These are phyloP conservation scores for Rhizophora mangle DNA, from an alignment of 345 rosid genomes.

Conservation along the genomic window DNA sequence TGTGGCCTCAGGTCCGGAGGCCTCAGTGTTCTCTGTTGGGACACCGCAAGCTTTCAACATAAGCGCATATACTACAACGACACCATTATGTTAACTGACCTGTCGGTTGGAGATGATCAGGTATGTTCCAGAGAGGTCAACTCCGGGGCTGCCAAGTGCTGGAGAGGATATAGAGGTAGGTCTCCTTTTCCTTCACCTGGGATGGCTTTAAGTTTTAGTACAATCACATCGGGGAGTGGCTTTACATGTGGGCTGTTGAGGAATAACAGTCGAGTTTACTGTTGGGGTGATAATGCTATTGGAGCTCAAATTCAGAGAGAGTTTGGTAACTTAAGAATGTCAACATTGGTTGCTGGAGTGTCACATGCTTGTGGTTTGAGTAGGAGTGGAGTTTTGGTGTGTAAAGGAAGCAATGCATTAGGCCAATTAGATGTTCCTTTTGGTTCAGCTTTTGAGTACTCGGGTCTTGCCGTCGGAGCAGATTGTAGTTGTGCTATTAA, in stretches of 20 bases:
- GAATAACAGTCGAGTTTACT: conserved; percentile 32
- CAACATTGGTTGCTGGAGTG: conserved; percentile 41
- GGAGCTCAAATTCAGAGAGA: conserved; percentile 37
- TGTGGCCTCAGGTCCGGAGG: conserved; percentile 58
- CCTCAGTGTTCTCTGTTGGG: conserved; percentile 48
- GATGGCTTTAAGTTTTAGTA: conserved; percentile 24
- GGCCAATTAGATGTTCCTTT: conserved; percentile 43
- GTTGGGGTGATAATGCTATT: conserved; percentile 43
- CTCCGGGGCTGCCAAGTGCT: conserved; percentile 43
- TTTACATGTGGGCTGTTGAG: conserved; percentile 52
- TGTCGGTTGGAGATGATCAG: conserved; percentile 50
- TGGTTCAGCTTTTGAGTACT: conserved; percentile 42
- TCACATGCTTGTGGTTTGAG: conserved; percentile 56
- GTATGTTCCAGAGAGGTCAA: conserved; percentile 50
- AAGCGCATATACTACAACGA: conserved; percentile 38
- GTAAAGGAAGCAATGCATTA: conserved; percentile 40
- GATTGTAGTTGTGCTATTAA: conserved; percentile 43
- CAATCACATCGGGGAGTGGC: conserved; percentile 51
- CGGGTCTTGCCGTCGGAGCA: conserved; percentile 38
- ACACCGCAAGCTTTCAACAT: conserved; percentile 31
- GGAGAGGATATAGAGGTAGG: conserved; percentile 41
- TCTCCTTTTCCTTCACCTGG: conserved; percentile 38
- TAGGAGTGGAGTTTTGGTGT: conserved; percentile 32
- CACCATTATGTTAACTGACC: conserved; percentile 29
- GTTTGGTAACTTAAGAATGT: conserved; percentile 41